Conservation (phyloP, 441 rosid species). For the Gossypium schwendimanii region DNA sequence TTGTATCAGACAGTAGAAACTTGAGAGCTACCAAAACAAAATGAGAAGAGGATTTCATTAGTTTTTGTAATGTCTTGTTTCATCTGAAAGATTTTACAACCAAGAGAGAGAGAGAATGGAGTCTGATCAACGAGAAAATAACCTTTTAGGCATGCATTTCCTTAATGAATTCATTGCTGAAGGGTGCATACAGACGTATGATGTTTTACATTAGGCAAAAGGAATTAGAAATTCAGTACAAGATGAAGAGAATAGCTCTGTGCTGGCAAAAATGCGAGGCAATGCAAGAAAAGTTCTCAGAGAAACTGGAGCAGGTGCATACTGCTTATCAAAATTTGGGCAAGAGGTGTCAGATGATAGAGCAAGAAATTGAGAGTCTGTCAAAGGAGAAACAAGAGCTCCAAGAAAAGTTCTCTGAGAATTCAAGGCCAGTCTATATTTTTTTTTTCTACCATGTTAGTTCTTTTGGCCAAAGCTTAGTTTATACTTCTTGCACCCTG, state of each 20-base stretch:
- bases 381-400: constrained; percentile 90
- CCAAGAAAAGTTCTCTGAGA: constrained; percentile 86
- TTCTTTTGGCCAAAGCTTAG: background rate
- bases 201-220: constrained; percentile 83
- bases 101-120: background rate
- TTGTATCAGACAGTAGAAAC: background rate
- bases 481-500: constrained; percentile 12
- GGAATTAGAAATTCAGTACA: constrained; percentile 91
- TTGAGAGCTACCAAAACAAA: background rate
- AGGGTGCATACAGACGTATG: constrained; percentile 82
- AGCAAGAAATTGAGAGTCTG: constrained; percentile 74
- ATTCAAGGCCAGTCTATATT: constrained; percentile 53
- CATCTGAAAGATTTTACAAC: constrained; percentile 6
- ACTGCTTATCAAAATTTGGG: constrained; percentile 85
- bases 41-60: background rate
- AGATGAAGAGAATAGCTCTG: constrained; percentile 74
- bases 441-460: background rate
- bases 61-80: background rate
- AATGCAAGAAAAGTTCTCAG: constrained; percentile 83
- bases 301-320: constrained; percentile 82
- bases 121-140: background rate
- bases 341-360: constrained; percentile 83
- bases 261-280: constrained; percentile 81
- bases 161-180: constrained; percentile 69
- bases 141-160: constrained; percentile 20